Evolutionary conservation across 441 rosid genomes (phyloP).

Genomic region (California macrophylla): DNA sequence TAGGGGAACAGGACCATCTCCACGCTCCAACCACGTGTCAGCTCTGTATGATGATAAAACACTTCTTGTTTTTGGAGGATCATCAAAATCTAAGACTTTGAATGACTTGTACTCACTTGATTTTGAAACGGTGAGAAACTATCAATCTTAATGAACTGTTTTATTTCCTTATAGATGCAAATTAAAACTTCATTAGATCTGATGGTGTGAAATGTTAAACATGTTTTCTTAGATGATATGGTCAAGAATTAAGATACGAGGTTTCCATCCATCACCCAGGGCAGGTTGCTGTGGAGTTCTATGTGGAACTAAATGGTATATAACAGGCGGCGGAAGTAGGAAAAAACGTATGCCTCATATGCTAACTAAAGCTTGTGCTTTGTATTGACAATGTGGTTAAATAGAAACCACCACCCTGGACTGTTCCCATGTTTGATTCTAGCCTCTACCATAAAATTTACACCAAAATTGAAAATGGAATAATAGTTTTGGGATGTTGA

Average conservation of each 20-base stretch:
- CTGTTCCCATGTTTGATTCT: neutral
- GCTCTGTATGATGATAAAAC: conserved; percentile 72
- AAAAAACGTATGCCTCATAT: conserved; percentile 57
- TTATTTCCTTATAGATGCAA: conserved; percentile 4
- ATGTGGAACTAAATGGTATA: conserved; percentile 89
- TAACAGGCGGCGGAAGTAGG: conserved; percentile 94
- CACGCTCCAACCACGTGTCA: conserved; percentile 81
- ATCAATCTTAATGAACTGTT: conserved; percentile 9
- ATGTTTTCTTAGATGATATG: conserved; percentile 67
- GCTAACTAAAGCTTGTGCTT: conserved; percentile 10
- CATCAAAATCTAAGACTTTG: conserved; percentile 69
- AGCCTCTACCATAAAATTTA: neutral
- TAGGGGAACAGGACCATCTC: conserved; percentile 86
- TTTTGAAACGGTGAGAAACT: conserved; percentile 68
- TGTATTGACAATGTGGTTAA: neutral
- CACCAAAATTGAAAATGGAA: neutral
- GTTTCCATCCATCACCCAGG: conserved; percentile 91
- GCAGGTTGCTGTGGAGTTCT: conserved; percentile 86
- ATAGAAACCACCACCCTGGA: neutral
- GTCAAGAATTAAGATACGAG: conserved; percentile 81
- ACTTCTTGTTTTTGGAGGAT: conserved; percentile 78
- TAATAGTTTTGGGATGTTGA: neutral
- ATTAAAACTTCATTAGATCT: conserved; percentile 11
- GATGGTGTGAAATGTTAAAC: conserved; percentile 13
- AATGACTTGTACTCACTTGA: conserved; percentile 88